These are phyloP conservation scores for Colletotrichum kahawae DNA, from an alignment of 2,329 filamentous ascomycete genomes.

Conservation along the genomic window DNA sequence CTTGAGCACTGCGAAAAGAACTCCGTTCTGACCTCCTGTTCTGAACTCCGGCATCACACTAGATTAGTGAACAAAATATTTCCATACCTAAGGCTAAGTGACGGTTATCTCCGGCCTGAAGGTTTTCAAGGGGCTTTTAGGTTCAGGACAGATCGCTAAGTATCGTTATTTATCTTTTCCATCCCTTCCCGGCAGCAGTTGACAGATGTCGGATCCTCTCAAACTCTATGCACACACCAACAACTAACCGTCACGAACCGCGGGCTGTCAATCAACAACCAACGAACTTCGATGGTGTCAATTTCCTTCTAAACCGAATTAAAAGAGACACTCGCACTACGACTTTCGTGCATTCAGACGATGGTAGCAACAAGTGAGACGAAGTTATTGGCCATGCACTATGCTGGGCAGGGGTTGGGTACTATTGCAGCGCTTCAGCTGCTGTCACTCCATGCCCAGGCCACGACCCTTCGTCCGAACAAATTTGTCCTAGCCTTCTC, in stretches of 20 bases:
- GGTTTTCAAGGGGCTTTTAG: neutral
- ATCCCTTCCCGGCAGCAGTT: rapidly evolving
- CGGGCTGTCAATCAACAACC: too few species aligned
- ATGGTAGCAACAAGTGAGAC: too few species aligned
- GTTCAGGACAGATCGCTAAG: neutral
- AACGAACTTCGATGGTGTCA: too few species aligned
- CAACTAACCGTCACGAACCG: too few species aligned
- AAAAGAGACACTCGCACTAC: too few species aligned
- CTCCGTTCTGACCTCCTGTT: rapidly evolving
- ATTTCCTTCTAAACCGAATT: too few species aligned
- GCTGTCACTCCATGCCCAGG: neutral
- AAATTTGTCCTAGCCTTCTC: neutral
- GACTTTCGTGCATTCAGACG: too few species aligned
- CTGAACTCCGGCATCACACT: neutral
- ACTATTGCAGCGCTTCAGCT: neutral
- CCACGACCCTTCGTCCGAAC: too few species aligned
- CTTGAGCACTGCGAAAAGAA: neutral
- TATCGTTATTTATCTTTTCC: neutral
- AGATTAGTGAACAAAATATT: neutral
- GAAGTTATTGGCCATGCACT: neutral
- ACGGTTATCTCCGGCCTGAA: neutral
- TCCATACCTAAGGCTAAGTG: neutral
- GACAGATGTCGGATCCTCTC: neutral
- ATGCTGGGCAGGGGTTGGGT: too few species aligned
- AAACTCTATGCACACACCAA: neutral